These are phyloP conservation scores for Collybia sordida DNA, from an alignment of 768 basidiomycete species.

Conservation along the genomic window DNA sequence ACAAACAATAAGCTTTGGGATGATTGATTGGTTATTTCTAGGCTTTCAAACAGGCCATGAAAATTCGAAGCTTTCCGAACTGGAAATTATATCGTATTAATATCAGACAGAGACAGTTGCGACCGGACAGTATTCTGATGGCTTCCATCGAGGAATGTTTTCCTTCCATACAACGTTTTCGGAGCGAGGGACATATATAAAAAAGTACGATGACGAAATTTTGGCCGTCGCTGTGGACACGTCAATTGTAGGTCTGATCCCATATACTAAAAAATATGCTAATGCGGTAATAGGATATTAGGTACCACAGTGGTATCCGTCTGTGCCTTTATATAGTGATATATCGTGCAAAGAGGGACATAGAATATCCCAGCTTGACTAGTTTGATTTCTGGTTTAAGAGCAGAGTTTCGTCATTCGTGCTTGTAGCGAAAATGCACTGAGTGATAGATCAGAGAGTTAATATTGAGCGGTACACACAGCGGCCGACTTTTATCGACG, in stretches of 20 bases:
- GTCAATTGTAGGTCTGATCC: too few relatives aligned
- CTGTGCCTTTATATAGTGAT: too few relatives aligned
- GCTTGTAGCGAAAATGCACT: too few relatives aligned
- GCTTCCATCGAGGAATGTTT: constrained; percentile 26
- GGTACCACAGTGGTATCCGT: too few relatives aligned
- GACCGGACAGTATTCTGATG: constrained; percentile 30
- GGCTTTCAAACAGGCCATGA: constrained; percentile 24
- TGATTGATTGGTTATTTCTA: constrained; percentile 12
- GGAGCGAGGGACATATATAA: constrained; percentile 22
- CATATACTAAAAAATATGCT: too few relatives aligned
- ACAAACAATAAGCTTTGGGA: neutral
- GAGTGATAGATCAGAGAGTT: too few relatives aligned
- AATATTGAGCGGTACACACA: too few relatives aligned
- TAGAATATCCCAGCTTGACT: too few relatives aligned
- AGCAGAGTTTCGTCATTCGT: too few relatives aligned
- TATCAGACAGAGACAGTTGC: constrained; percentile 32
- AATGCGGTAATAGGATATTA: neutral
- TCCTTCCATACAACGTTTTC: constrained; percentile 33
- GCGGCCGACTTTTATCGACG: too few relatives aligned
- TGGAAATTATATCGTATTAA: constrained; percentile 38
- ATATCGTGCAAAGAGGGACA: too few relatives aligned
- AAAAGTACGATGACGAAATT: neutral
- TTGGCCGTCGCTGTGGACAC: neutral
- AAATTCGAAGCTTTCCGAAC: constrained; percentile 22
- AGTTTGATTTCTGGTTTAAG: too few relatives aligned